These are phyloP conservation scores for Antitrichia curtipendula DNA, from an alignment of 225 moss, liverwort and hornwort species.

Conservation along the genomic window DNA sequence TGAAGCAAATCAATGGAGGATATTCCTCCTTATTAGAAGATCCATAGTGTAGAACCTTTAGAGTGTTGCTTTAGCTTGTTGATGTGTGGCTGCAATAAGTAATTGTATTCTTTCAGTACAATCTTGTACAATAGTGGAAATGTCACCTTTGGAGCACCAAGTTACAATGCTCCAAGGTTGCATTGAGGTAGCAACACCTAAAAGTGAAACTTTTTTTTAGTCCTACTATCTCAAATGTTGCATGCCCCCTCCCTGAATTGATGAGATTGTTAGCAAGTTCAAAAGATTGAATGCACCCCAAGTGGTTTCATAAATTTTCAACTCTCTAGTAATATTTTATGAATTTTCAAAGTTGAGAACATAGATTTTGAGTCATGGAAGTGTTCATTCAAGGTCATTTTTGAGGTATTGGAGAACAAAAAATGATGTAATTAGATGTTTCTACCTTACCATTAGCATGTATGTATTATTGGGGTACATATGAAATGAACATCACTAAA, in stretches of 20 bases:
- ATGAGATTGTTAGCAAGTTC: neutral
- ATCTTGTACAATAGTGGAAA: too few relatives aligned
- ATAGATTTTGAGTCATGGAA: neutral
- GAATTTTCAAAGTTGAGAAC: neutral
- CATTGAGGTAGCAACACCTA: neutral
- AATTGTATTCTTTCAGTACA: too few relatives aligned
- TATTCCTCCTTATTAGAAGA: too few relatives aligned
- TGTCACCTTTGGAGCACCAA: neutral
- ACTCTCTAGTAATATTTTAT: neutral
- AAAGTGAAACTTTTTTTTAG: neutral
- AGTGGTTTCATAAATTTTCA: fast-evolving
- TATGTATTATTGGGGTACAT: neutral
- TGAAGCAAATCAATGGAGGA: too few relatives aligned
- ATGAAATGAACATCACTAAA: neutral
- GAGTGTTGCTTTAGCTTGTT: too few relatives aligned
- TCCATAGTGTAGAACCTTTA: too few relatives aligned
- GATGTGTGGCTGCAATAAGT: too few relatives aligned
- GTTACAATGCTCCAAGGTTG: fast-evolving
- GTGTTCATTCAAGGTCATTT: neutral
- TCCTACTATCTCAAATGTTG: fast-evolving
- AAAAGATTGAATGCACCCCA: neutral
- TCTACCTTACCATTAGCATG: neutral
- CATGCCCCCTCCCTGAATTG: fast-evolving
- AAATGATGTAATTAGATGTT: neutral
- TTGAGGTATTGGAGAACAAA: fast-evolving